Percentiles rank a stretch among this genome's conserved stretches.
phyloP scores from a whole-genome alignment of 805 yeast genomes.

The Scheffersomyces amazonensis region DNA sequence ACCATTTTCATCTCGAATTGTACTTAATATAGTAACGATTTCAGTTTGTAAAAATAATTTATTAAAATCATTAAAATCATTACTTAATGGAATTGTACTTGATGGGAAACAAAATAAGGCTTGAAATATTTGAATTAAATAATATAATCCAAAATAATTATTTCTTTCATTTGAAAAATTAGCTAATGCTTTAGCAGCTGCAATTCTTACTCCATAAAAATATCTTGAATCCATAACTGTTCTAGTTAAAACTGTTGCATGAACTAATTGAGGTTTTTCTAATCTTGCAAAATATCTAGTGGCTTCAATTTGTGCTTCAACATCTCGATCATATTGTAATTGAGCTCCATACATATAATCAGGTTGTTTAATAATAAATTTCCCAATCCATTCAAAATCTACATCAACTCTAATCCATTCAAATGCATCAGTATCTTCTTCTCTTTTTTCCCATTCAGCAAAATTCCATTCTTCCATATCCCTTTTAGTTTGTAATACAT shows the following conservation, averaged over 20 bases:
- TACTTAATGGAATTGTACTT: slow-evolving; percentile 65
- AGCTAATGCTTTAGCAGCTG: slow-evolving; percentile 80
- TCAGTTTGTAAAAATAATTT: slow-evolving; percentile 67
- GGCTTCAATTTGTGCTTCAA: slow-evolving; percentile 91
- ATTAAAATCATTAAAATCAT: slow-evolving; percentile 73
- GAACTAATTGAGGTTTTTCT: slow-evolving; percentile 55
- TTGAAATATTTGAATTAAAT: slow-evolving; percentile 68
- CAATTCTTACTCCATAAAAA: slow-evolving; percentile 83
- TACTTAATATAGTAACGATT: slow-evolving; percentile 60
- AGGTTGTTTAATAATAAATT: slow-evolving; percentile 77
- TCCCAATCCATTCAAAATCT: slow-evolving; percentile 95
- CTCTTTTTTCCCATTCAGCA: slow-evolving; percentile 66
- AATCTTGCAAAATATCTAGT: slow-evolving; percentile 65
- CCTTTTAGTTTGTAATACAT: slow-evolving; percentile 56
- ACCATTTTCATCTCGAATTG: slow-evolving; percentile 60
- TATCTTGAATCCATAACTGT: slow-evolving; percentile 83
- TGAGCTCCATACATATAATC: slow-evolving; percentile 95
- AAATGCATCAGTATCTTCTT: slow-evolving; percentile 84
- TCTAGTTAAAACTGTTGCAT: slow-evolving; percentile 74
- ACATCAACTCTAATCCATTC: slow-evolving; percentile 99
- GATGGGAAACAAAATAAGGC: slow-evolving; percentile 68
- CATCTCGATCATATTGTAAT: slow-evolving; percentile 90
- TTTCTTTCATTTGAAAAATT: slow-evolving; percentile 58
- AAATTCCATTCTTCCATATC: slow-evolving; percentile 74
- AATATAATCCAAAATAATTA: slow-evolving; percentile 69